phyloP scores from a whole-genome alignment of 1,284 basidiomycete genomes.

The Flammula alnicola region DNA sequence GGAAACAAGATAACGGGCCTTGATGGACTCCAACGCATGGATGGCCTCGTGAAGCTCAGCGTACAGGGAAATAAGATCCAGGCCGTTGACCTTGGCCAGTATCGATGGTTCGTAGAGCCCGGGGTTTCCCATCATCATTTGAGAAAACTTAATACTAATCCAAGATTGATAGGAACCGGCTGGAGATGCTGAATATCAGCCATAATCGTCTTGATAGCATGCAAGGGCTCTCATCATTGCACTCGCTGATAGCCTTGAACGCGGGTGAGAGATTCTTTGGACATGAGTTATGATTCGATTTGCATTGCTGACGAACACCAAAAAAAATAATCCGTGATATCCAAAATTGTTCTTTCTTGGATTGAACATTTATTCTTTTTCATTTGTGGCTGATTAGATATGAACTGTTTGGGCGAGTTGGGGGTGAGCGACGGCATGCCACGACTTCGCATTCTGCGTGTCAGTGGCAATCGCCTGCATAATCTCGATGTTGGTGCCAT shows the following conservation, averaged over 20 bases:
- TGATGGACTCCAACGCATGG: conserved; percentile 81
- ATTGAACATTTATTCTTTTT: conserved; percentile 5
- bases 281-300: conserved; percentile 15
- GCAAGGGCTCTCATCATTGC: conserved; percentile 63
- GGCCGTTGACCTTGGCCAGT: conserved; percentile 63
- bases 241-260: conserved; percentile 74
- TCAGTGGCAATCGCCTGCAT: conserved; percentile 82
- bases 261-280: conserved; percentile 62
- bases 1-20: conserved; percentile 79
- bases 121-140: neutral
- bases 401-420: conserved; percentile 66
- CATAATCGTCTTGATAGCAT: conserved; percentile 74
- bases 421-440: conserved; percentile 59
- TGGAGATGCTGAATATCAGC: conserved; percentile 86
- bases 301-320: conserved; percentile 13
- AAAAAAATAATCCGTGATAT: conserved; percentile 5
- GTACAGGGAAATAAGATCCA: conserved; percentile 78
- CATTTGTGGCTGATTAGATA: conserved; percentile 52
- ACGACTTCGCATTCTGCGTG: conserved; percentile 81
- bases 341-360: conserved; percentile 12
- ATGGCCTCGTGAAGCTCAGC: conserved; percentile 84
- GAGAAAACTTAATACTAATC: conserved; percentile 3
- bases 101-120: conserved; percentile 67
- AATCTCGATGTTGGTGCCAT: conserved; percentile 72
- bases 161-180: conserved; percentile 58